Evolutionary conservation across 495 filamentous ascomycete species (phyloP), one percentile per base, ranked within the genome.

Genomic region (Podospora comata): DNA sequence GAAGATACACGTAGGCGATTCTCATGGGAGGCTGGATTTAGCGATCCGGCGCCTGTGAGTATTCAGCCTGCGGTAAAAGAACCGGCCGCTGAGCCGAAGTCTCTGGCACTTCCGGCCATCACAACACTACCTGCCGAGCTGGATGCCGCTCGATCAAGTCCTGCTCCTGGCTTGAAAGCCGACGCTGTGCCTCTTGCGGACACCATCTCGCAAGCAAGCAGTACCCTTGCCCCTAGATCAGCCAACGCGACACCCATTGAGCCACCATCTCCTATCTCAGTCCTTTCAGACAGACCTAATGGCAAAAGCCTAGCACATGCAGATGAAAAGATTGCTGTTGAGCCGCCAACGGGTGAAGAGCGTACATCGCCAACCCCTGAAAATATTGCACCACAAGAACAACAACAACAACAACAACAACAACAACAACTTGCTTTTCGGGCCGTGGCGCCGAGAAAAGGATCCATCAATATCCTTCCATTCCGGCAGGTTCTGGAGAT

Each of bases 401-500:
- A 53, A 32, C 30, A 30, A 9, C 57, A 53, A 32, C 30, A 30
- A 9, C 30, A 30, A 9, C 16, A 9, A 19, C 57, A 53, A 32
- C 30, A 30, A 9, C 16, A 9, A 19, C 57, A 53, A 32, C 30
- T 16, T 63, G 18, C 18, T 53, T 13, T 55, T 5, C 16, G 11
- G 5, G 23, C 63, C 28, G n/a, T 54, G 9, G 32, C 75, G 9
- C 59, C 60, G 19, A 71, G 64, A 58, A 56, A 34, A 53, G 69
- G 75, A 9, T 67, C 74, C 18, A 73, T 79, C 26, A 86, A 80
- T 62, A 76, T 86, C 11, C 72, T 85, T 26, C 78, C 85, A 5
- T 93, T 93, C 78, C 85, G 90, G 26, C 88, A 93, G 53, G 94
- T 95, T 60, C 79, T 92, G 61, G 85, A 85, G 4, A 80, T 92